Base-by-base conservation (phyloP, 2,329 filamentous ascomycete genomes). In the Nannizzia gypsea region DNA sequence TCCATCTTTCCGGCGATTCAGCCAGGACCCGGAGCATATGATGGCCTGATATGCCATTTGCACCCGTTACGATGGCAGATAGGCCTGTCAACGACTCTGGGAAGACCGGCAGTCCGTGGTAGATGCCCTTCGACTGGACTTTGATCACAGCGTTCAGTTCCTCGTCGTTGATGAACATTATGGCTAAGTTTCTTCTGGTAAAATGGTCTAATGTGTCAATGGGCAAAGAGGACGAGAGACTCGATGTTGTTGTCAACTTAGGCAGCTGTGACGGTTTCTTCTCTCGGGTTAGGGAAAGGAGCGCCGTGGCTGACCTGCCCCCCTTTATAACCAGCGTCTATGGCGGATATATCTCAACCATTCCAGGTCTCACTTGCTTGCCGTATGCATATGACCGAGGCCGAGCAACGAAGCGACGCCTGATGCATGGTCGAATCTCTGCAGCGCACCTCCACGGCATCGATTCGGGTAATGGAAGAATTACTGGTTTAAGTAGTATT, bases 41-140 rank as follows among this genome's bases (percentile, higher is more conserved):
- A 62, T 77, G 74, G 1, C 80, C 80, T 0, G 77, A 80, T 28
- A 82, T 78, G 6, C 79, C 80, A 72, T 80, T 81, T 58, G 78
- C 77, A 4, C 80, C 80, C 0, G 78, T 80, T 40, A 82, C 73
- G 50, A 82, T 77, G 2, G 79, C 80, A 0, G 77, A 80, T 24
- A 80, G 71, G 20, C 70, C 72, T 62, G 75, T 74, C 59, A 75
- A 64, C 0, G 71, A 68, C 3, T 72, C 64, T n/a, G 75, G 69
- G 61, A 75, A 80, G 11, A 73, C 72, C 0, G 79, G 78, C 0
- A 81, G 72, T 60, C 75, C 78, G 65, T 78, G 76, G 65, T 76
- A 81, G 61, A 81, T 81, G 63, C 76, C 77, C 56, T 66, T 63
- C 31, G 62, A 63, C 40, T 64, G 62, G 3, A 65, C 40, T 31